Conservation (phyloP, 257 asterid genomes). For the Datura wrightii region DNA sequence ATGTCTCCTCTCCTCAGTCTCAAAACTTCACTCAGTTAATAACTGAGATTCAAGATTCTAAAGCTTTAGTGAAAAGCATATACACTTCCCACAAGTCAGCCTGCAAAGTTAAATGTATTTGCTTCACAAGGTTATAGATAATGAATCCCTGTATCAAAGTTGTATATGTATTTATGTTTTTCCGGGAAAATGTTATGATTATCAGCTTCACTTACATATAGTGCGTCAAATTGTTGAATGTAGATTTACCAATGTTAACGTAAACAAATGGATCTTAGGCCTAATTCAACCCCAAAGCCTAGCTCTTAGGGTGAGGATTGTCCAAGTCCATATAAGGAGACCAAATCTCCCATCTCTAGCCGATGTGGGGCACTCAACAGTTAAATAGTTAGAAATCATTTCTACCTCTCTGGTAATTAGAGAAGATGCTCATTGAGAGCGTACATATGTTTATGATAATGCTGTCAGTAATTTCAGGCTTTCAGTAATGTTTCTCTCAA, state of each 20-base stretch:
- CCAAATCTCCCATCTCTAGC: too few relatives aligned
- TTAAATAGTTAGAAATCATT: not conserved
- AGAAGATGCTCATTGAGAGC: not conserved
- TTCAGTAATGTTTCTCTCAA: not conserved
- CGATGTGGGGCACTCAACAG: too few relatives aligned
- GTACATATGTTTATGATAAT: not conserved
- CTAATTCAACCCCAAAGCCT: too few relatives aligned
- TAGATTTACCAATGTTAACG: not conserved
- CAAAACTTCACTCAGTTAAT: not conserved
- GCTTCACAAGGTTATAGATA: conserved; percentile 6
- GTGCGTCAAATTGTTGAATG: not conserved
- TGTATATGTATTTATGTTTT: not conserved
- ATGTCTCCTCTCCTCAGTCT: not conserved
- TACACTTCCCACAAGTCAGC: not conserved
- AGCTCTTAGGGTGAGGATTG: too few relatives aligned
- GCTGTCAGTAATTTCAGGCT: not conserved
- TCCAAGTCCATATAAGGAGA: too few relatives aligned
- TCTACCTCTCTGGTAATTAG: not conserved
- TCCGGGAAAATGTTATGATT: not conserved
- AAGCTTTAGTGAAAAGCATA: not conserved
- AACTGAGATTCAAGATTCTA: not conserved
- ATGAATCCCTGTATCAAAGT: not conserved
- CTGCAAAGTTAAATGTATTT: not conserved
- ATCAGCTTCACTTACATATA: not conserved
- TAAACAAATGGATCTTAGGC: too few relatives aligned